These are phyloP conservation scores for Umbelopsis sp. DNA, from an alignment of 371 early-diverging fungal species.

Conservation along the genomic window DNA sequence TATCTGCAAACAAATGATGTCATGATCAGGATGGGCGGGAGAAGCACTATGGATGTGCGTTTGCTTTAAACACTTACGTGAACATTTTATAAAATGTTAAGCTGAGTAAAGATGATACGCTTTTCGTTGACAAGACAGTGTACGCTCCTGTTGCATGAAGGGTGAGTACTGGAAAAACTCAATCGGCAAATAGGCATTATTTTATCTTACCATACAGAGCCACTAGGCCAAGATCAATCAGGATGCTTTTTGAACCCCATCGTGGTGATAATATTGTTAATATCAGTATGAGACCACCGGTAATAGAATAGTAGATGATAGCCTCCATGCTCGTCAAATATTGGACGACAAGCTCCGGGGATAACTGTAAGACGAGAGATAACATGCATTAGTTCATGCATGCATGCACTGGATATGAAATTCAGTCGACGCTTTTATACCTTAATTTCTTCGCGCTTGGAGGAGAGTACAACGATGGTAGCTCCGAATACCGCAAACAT, in stretches of 20 bases:
- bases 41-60: too few species aligned
- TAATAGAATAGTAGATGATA: slow-evolving; percentile 53
- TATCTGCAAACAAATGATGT: slow-evolving; percentile 27
- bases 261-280: slow-evolving; percentile 46
- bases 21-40: neutral
- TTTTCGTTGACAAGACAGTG: slow-evolving; percentile 72
- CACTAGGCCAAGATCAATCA: slow-evolving; percentile 63
- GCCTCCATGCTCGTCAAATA: slow-evolving; percentile 59
- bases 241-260: slow-evolving; percentile 52
- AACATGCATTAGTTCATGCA: neutral
- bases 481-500: slow-evolving; percentile 64
- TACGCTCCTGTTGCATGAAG: slow-evolving; percentile 55
- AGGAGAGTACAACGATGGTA: slow-evolving; percentile 61
- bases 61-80: slow-evolving; percentile 28
- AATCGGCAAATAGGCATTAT: neutral
- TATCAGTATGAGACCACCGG: slow-evolving; percentile 30
- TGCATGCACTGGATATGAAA: neutral
- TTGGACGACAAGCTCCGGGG: slow-evolving; percentile 54
- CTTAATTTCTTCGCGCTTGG: slow-evolving; percentile 52
- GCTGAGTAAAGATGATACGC: slow-evolving; percentile 63
- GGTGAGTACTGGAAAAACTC: neutral
- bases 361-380: slow-evolving; percentile 32
- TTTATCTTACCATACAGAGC: slow-evolving; percentile 61
- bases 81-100: slow-evolving; percentile 59
- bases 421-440: slow-evolving; percentile 25